These are phyloP conservation scores for Coleophoma eucalyptorum DNA, from an alignment of 2,329 filamentous ascomycete genomes.

Conservation along the genomic window DNA sequence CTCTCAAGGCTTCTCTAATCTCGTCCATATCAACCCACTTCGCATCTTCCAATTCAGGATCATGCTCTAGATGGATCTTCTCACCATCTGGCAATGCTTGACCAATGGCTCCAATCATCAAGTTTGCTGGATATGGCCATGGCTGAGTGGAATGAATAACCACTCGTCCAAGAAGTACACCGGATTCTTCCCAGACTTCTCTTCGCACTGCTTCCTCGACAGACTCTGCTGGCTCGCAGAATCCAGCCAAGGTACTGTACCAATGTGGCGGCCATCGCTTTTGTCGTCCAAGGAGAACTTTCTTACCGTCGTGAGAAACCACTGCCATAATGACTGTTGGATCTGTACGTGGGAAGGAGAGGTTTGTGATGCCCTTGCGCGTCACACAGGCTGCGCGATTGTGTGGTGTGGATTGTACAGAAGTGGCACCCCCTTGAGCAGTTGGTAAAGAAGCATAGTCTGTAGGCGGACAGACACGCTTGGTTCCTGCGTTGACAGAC, in stretches of 20 bases:
- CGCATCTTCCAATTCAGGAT: slow-evolving; percentile 86
- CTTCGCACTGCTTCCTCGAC: slow-evolving; percentile 80
- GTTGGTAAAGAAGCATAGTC: slow-evolving; percentile 45
- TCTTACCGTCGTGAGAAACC: slow-evolving; percentile 71
- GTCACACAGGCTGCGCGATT: slow-evolving; percentile 73
- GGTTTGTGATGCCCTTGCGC: slow-evolving; percentile 81
- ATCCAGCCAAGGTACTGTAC: slow-evolving; percentile 87
- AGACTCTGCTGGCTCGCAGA: slow-evolving; percentile 81
- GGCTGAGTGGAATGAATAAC: slow-evolving; percentile 81
- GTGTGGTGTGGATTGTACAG: slow-evolving; percentile 33
- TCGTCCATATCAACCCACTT: slow-evolving; percentile 85
- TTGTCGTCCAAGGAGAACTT: slow-evolving; percentile 71
- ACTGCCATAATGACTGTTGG: slow-evolving; percentile 91
- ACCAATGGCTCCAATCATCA: slow-evolving; percentile 86
- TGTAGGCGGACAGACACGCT: slow-evolving; percentile 71
- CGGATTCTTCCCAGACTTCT: slow-evolving; percentile 84
- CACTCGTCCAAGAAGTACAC: slow-evolving; percentile 71
- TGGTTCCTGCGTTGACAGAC: slow-evolving; percentile 74
- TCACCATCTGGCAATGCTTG: slow-evolving; percentile 81
- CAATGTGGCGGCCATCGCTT: slow-evolving; percentile 79
- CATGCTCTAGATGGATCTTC: slow-evolving; percentile 76
- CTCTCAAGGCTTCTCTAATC: slow-evolving; percentile 67
- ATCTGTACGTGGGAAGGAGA: slow-evolving; percentile 85
- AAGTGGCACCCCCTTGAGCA: slow-evolving; percentile 34
- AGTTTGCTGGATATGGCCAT: slow-evolving; percentile 80